Percentiles rank a stretch among this genome's conserved stretches.
Evolutionary conservation across 164 flowering plant species (phyloP).

Genomic region (Vitis rotundifolia): DNA sequence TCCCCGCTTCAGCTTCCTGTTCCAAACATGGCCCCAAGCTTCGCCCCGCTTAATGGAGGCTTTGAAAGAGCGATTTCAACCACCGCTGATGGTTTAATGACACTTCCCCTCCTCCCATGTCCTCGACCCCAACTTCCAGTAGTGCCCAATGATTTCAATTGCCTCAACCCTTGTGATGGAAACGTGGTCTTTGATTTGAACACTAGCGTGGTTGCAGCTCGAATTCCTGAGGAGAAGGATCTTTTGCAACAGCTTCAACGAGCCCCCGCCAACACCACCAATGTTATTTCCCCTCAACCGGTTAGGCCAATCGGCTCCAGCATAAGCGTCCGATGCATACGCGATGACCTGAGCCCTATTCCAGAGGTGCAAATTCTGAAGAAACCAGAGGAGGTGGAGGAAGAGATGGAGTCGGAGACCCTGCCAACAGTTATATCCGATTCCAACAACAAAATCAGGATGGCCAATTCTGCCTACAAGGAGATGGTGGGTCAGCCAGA

Average conservation of each 20-base stretch:
- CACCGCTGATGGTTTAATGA: conserved; percentile 30
- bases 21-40: conserved; percentile 2
- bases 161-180: conserved; percentile 1
- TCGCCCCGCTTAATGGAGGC: conserved; percentile 2
- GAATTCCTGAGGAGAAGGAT: conserved; percentile 49
- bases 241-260: conserved; percentile 40
- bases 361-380: conserved; percentile 13
- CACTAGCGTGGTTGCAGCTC: conserved; percentile 15
- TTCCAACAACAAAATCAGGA: conserved; percentile 71
- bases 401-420: conserved; percentile 64
- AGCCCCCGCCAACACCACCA: conserved; percentile 6
- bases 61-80: conserved; percentile 9
- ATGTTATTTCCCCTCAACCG: conserved; percentile 65
- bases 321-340: conserved; percentile 53
- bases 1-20: conserved; percentile 21
- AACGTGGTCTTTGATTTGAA: conserved; percentile 40
- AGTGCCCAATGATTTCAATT: background rate
- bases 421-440: conserved; percentile 80
- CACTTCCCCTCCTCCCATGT: conserved; percentile 53
- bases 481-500: conserved; percentile 96
- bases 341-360: conserved; percentile 16
- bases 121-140: conserved; percentile 17
- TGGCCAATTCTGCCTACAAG: conserved; percentile 85
- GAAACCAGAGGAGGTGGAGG: conserved; percentile 72
- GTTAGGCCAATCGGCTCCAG: conserved; percentile 75